Evolutionary conservation across 1,284 basidiomycete genomes (phyloP), one percentile per base, ranked within the genome.

Genomic region (Vanrija sp.): DNA sequence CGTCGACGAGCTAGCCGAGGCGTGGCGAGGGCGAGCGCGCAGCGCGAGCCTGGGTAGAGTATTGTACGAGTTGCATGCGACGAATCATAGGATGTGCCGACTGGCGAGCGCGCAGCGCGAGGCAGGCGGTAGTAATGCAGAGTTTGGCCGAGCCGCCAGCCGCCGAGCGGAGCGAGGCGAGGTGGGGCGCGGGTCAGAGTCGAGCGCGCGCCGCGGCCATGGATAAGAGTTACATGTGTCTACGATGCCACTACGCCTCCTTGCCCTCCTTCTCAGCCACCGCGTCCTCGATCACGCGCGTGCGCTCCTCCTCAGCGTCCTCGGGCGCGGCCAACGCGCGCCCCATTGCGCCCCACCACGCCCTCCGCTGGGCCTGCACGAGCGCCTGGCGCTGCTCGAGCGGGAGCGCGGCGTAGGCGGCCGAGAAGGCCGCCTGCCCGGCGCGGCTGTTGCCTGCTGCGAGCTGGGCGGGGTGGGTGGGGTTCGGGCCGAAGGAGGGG

Each of bases 1-100:
- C 71, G 15, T 71, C 71, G 27, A 71, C 71, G 8, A 73, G 69
- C 57, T 70, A 69, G 62, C 37, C 36, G 42, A n/a, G n/a, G 45
- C 20, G 23, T 50, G 44, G 49, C 38, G 38, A 31, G 25, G 12
- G 25, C 25, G 3, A 10, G 25, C 25, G 25, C 6, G 25, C 25
- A 27, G 25, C 25, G 25, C 25, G 2, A 7, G 25, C 25, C 8
- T 31, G 8, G 15, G 31, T 31, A 31, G 31, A 31, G 12, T 31
- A 14, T 31, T 31, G 31, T 31, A 31, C 31, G 31, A 31, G 31
- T 31, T 31, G 31, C 31, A 31, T 31, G 31, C 31, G 12, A 31
- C 31, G 31, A 31, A 31, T 31, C 31, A 31, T 31, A 31, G 31
- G 31, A 31, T 31, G 15, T 9, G 31, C 31, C 24, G 24, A 25